Base-by-base conservation (phyloP, 2,329 filamentous ascomycete genomes). In the Neobulgaria alba region DNA sequence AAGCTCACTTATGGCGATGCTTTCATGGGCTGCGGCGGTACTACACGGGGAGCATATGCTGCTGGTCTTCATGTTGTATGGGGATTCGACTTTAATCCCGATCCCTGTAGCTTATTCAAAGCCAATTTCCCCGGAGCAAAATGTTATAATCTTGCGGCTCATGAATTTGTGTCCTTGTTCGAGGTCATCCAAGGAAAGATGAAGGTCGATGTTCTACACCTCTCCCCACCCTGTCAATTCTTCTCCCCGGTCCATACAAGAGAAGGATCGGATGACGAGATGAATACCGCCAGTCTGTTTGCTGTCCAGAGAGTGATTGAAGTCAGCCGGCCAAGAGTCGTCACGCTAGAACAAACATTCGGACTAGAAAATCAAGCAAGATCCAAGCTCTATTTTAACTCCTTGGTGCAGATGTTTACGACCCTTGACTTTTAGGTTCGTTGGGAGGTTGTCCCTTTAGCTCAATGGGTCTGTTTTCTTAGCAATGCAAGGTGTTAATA, bases 341-440 rank as follows among this genome's bases (percentile, higher is more conserved):
- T 85, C 2, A 93, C 85, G 0, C 64, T 93, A 1, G 87, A 94
- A 52, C 82, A 94, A 55, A 89, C 86, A 0, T 79, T 76, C 38
- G 85, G 85, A 0, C 69, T 93, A 1, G 59, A 73, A 0, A 65
- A 68, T 16, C 23, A 26, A 7, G 61, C 71, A 0, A 60, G 67
- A 0, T 77, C 80, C 40, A 58, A 63, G 9, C 60, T 64, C 0
- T 78, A 73, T 38, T 79, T 88, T 34, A 66, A 71, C 29, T 62
- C 67, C 0, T 60, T 89, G 0, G 63, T 92, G 2, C 64, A 71
- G 18, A 75, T 79, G 21, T 79, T 89, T 39, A 77, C 82, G 0
- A 62, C 72, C 2, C 60, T 70, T 18, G 76, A 77, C 2, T 93
- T 85, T 56, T 85, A 79, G 0, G 66, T 90, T 0, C 67, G 78